Percentiles rank a stretch among this genome's conserved stretches.
Conservation (phyloP, 345 rosid species). For the Gossypium longicalyx region DNA sequence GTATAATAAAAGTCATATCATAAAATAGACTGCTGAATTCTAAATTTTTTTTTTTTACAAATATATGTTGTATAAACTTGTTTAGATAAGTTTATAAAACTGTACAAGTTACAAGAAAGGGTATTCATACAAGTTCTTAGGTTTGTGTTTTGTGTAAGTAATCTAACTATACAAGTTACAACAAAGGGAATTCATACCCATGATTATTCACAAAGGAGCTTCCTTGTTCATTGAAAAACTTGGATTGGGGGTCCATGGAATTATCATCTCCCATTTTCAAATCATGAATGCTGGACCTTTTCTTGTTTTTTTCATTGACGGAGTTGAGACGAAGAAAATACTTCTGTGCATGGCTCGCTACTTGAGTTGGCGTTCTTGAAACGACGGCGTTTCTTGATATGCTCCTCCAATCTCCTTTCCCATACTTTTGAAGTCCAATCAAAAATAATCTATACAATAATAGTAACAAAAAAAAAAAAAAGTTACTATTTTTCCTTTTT, state of each 20-base stretch:
- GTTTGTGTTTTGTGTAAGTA: not conserved
- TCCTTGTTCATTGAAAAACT: constrained; percentile 2
- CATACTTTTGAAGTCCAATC: constrained; percentile 53
- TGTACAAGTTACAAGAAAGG: not conserved
- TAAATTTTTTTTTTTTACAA: too few relatives aligned
- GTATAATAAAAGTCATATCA: too few relatives aligned
- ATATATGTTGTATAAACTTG: not conserved
- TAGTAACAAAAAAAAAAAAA: too few relatives aligned
- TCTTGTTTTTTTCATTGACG: constrained; percentile 58
- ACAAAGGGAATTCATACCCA: not conserved
- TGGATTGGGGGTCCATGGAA: not conserved
- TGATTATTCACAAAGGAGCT: not conserved
- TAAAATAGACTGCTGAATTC: too few relatives aligned
- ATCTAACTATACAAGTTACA: not conserved
- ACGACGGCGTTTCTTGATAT: constrained; percentile 77
- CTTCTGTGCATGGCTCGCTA: constrained; percentile 91
- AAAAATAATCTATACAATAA: constrained; percentile 45
- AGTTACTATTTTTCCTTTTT: too few relatives aligned
- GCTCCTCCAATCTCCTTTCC: constrained; percentile 93
- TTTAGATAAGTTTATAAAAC: not conserved
- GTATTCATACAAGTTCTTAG: not conserved
- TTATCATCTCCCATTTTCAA: constrained; percentile 39
- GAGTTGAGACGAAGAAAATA: constrained; percentile 64
- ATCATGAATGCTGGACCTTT: constrained; percentile 82
- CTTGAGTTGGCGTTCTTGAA: constrained; percentile 84